phyloP scores from a whole-genome alignment of 2,329 filamentous ascomycete genomes.

The Pseudogymnoascus sp. region DNA sequence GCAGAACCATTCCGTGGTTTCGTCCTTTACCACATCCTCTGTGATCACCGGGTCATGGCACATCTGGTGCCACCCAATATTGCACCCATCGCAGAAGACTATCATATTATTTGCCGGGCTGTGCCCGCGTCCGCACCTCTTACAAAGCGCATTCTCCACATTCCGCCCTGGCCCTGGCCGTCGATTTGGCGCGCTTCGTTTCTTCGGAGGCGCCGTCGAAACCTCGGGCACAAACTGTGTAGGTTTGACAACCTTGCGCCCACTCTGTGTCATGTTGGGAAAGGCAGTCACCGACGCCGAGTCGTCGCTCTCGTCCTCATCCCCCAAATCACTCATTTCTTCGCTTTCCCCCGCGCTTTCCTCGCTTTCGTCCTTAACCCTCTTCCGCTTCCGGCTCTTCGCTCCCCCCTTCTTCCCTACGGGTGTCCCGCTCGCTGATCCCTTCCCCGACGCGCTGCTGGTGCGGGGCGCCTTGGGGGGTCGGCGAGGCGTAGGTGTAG shows the following conservation, averaged over 20 bases:
- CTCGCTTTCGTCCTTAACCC: conserved; percentile 19
- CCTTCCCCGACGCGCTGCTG: conserved; percentile 13
- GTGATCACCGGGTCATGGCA: conserved; percentile 70
- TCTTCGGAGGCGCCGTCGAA: conserved; percentile 33
- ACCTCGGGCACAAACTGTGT: conserved; percentile 52
- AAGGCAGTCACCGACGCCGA: conserved; percentile 42
- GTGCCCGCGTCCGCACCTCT: conserved; percentile 61
- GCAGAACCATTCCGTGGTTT: conserved; percentile 65
- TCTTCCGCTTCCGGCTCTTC: conserved; percentile 23
- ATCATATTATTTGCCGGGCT: conserved; percentile 69
- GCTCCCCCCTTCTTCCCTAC: conserved; percentile 11
- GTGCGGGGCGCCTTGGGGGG: conserved; percentile 10
- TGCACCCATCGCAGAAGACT: conserved; percentile 78
- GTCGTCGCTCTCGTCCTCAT: conserved; percentile 28
- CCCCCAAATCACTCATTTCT: conserved; percentile 26
- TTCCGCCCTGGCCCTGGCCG: conserved; percentile 31
- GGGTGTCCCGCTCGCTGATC: conserved; percentile 11
- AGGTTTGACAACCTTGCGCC: conserved; percentile 61
- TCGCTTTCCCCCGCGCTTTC: conserved; percentile 25
- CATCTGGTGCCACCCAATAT: conserved; percentile 69
- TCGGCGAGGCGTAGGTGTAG: conserved; percentile 10
- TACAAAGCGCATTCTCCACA: conserved; percentile 53
- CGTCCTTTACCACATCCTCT: conserved; percentile 57
- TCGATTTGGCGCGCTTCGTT: conserved; percentile 42
- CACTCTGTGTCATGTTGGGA: conserved; percentile 65